Evolutionary conservation across 768 basidiomycete genomes (phyloP).

Genomic region (Hirschioporus abietinus): DNA sequence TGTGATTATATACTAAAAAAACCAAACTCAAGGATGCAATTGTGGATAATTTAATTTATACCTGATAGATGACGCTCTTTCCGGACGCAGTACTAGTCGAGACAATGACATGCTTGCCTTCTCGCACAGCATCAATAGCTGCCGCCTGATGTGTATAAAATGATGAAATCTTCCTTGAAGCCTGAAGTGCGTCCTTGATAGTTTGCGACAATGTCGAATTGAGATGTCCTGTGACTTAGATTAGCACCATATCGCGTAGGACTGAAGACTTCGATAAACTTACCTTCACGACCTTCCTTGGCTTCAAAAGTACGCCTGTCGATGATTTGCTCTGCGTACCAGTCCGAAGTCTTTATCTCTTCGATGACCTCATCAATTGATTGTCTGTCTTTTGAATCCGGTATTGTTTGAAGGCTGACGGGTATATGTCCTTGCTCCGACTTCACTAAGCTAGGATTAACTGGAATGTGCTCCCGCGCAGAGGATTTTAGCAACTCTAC

Average conservation of each 20-base stretch:
- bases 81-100: constrained; percentile 90
- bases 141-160: constrained; percentile 68
- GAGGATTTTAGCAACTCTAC: constrained; percentile 59
- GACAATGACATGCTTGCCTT: constrained; percentile 70
- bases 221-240: constrained; percentile 33
- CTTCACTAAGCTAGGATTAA: constrained; percentile 39
- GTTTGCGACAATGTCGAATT: constrained; percentile 52
- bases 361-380: constrained; percentile 52
- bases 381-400: constrained; percentile 46
- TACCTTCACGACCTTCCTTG: constrained; percentile 49
- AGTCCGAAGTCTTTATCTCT: constrained; percentile 51
- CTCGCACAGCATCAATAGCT: constrained; percentile 60
- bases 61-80: constrained; percentile 86
- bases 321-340: constrained; percentile 70
- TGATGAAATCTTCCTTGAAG: constrained; percentile 53
- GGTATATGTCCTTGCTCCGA: constrained; percentile 9
- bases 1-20: constrained; percentile 22
- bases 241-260: background rate
- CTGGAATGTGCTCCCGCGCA: constrained; percentile 64
- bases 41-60: constrained; percentile 19
- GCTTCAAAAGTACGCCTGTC: constrained; percentile 49
- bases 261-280: constrained; percentile 6
- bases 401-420: constrained; percentile 22
- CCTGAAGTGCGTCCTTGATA: constrained; percentile 49
- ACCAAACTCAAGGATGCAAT: background rate